Base-by-base conservation (phyloP, 352 stramenopile genomes). In the Globisporangium barbulae region DNA sequence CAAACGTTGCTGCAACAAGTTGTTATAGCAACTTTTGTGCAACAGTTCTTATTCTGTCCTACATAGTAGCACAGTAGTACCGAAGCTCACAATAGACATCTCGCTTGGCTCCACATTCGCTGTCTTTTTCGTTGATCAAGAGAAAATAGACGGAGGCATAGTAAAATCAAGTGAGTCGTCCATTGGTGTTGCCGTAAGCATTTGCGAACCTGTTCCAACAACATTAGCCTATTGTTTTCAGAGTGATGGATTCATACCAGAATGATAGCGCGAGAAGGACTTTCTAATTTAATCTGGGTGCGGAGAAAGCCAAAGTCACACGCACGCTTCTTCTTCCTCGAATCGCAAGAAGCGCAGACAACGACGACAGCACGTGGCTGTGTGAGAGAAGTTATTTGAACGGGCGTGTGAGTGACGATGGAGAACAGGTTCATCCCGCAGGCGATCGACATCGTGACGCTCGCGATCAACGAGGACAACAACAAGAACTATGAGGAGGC, bases 341-440 rank as follows among this genome's bases (percentile, higher is more conserved):
- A 42, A 19, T 9, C 42, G 19, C 17, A 31, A 50, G 52, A 12
- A 37, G 61, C 8, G 33, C 33, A 66, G 35, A 4, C 44, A 9
- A n/a, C 2, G 21, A 56, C 21, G 6, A 19, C 33, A 15, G 37
- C 25, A 28, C 25, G 25, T 28, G 2, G 25, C 45, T 13, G 37
- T 39, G 47, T n/a, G 19, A 37, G 33, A 22, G 49, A 52, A 13
- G 33, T 44, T n/a, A 58, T 22, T 9, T 4, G 30, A 4, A 28
- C 56, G 54, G 1, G 42, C 13, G 42, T 35, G 47, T 28, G 52
- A 57, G 33, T 30, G 8, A 61, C 93, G n/a, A 57, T 96, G 87
- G 87, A 96, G 79, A 96, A 96, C 75, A 93, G 89, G 75, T 94
- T 96, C 70, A 96, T 96, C 61, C 87, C 87, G 63, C 87, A 96